These are phyloP conservation scores for Sporothrix schenckii DNA, from an alignment of 2,329 filamentous ascomycete genomes.

Conservation along the genomic window DNA sequence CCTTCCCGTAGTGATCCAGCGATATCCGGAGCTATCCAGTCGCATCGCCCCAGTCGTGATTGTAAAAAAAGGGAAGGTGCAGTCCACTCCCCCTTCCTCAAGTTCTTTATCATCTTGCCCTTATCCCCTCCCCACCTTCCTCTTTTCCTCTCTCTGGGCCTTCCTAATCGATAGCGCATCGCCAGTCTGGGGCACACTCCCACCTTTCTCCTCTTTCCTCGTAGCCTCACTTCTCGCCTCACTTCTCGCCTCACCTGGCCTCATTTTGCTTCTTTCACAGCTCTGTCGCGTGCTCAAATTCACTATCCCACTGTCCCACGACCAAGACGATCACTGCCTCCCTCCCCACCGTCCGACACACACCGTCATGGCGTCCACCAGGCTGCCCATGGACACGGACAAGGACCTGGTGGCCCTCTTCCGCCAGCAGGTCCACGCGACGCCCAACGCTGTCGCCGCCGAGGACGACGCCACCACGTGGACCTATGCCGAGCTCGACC, in stretches of 20 bases:
- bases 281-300: neutral
- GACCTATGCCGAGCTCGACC: constrained; percentile 73
- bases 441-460: constrained; percentile 69
- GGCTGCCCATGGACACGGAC: constrained; percentile 61
- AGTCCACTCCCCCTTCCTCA: neutral
- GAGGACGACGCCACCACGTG: constrained; percentile 69
- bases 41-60: neutral
- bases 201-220: neutral
- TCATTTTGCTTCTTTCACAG: no score
- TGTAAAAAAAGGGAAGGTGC: constrained; percentile 12
- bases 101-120: constrained; percentile 18
- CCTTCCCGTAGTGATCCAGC: neutral
- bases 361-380: constrained; percentile 4
- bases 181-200: constrained; percentile 16
- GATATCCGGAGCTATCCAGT: constrained; percentile 7
- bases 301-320: neutral
- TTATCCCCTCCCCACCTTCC: constrained; percentile 7
- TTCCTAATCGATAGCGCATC: constrained; percentile 25
- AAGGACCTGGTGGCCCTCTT: constrained; percentile 77
- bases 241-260: neutral
- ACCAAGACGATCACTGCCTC: neutral
- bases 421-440: constrained; percentile 65
- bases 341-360: neutral
- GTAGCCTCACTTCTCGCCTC: neutral
- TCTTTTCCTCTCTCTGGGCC: neutral